Evolutionary conservation across 148 eudicot genomes (phyloP).

Genomic region (Suaeda aralocaspica): DNA sequence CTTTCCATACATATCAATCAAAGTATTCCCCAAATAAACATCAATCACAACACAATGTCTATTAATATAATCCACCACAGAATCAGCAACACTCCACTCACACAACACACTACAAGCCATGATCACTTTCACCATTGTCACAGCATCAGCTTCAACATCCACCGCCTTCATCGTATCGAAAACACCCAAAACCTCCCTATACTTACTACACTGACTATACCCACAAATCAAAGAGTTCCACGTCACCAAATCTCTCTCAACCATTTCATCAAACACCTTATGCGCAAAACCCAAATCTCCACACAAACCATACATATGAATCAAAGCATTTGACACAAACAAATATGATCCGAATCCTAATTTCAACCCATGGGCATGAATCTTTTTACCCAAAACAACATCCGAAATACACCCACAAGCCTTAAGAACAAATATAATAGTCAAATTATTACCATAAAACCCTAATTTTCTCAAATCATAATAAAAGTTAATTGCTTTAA

Average conservation of each 20-base stretch:
- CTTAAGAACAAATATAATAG: slow-evolving; percentile 45
- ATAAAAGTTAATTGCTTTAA: slow-evolving; percentile 36
- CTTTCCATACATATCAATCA: slow-evolving; percentile 63
- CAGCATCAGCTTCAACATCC: slow-evolving; percentile 54
- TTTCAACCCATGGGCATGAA: slow-evolving; percentile 44
- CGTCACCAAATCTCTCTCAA: slow-evolving; percentile 59
- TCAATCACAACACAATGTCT: slow-evolving; percentile 39
- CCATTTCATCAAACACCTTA: slow-evolving; percentile 58
- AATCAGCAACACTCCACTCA: slow-evolving; percentile 41
- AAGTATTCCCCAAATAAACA: slow-evolving; percentile 72
- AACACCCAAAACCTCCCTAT: slow-evolving; percentile 44
- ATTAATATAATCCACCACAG: slow-evolving; percentile 44
- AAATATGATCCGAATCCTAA: slow-evolving; percentile 54
- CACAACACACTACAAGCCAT: slow-evolving; percentile 58
- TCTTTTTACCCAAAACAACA: slow-evolving; percentile 36
- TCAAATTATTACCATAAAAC: slow-evolving; percentile 49
- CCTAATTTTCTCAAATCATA: slow-evolving; percentile 44
- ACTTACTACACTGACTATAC: slow-evolving; percentile 44
- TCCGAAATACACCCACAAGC: slow-evolving; percentile 48
- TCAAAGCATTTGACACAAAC: slow-evolving; percentile 57
- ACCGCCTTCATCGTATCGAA: slow-evolving; percentile 43
- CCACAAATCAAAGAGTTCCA: slow-evolving; percentile 84
- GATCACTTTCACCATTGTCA: slow-evolving; percentile 60
- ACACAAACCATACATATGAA: slow-evolving; percentile 60
- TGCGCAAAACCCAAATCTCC: slow-evolving; percentile 42